phyloP scores from a whole-genome alignment of 2,329 filamentous ascomycete species.

The Calonectria pseudoturangicola region DNA sequence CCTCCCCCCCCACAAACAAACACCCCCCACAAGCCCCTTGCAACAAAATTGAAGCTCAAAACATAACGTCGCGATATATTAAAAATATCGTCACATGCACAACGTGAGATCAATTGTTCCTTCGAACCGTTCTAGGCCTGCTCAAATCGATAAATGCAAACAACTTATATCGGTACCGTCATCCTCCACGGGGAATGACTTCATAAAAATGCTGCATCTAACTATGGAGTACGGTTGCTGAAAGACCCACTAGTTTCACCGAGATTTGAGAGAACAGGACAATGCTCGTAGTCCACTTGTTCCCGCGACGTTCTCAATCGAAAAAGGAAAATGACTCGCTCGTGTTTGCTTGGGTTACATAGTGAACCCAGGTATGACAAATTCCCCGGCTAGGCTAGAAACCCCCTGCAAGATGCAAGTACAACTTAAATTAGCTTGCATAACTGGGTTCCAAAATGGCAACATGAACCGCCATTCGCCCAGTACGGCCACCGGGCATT shows the following conservation, averaged over 20 bases:
- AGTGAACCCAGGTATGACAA: background rate
- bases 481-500: background rate
- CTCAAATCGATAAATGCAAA: no score
- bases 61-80: background rate
- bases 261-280: conserved; percentile 8
- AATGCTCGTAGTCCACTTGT: background rate
- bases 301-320: background rate
- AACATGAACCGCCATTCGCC: background rate
- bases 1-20: background rate
- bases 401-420: background rate
- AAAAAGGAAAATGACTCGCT: conserved; percentile 8
- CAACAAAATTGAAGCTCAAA: background rate
- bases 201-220: background rate
- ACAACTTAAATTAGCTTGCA: background rate
- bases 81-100: background rate
- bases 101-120: background rate
- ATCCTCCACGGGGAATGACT: background rate
- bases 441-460: background rate
- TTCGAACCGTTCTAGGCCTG: no score
- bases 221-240: background rate
- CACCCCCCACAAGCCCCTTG: background rate
- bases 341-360: background rate
- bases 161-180: no score
- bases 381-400: background rate
- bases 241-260: background rate